phyloP scores from a whole-genome alignment of 2,329 filamentous ascomycete genomes.

The Monosporascus ibericus region DNA sequence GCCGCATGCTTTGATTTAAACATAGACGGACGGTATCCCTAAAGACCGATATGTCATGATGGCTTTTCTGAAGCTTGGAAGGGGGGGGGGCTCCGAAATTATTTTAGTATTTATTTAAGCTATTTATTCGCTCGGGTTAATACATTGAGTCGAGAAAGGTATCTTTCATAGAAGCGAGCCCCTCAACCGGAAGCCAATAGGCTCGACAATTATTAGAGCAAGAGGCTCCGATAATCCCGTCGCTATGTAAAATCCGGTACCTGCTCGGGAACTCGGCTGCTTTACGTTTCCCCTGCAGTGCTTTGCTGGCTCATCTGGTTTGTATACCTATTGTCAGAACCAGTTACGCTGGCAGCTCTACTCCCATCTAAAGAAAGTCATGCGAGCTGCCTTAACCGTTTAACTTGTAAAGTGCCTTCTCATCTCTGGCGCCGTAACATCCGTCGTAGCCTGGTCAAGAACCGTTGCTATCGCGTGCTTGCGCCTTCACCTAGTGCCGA shows the following conservation, averaged over 20 bases:
- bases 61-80: too few species aligned
- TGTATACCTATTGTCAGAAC: not conserved
- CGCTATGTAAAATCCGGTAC: not conserved
- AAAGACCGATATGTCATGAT: too few species aligned
- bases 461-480: not conserved
- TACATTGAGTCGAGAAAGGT: not conserved
- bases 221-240: not conserved
- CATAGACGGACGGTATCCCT: too few species aligned
- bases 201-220: not conserved
- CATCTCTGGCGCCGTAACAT: not conserved
- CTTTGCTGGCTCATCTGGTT: not conserved
- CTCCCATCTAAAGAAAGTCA: not conserved
- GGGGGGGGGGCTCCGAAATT: too few species aligned
- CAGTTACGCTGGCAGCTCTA: not conserved
- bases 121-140: too few species aligned
- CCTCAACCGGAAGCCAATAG: not conserved
- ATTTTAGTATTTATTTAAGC: too few species aligned
- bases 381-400: not conserved
- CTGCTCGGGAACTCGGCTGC: not conserved
- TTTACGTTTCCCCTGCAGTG: not conserved
- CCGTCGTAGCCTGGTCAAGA: not conserved
- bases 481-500: constrained; percentile 22
- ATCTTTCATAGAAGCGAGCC: not conserved
- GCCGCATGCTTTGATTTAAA: too few species aligned
- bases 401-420: not conserved